Base-by-base conservation (phyloP, 2,329 filamentous ascomycete species). In the Knoxdaviesia capensis region DNA sequence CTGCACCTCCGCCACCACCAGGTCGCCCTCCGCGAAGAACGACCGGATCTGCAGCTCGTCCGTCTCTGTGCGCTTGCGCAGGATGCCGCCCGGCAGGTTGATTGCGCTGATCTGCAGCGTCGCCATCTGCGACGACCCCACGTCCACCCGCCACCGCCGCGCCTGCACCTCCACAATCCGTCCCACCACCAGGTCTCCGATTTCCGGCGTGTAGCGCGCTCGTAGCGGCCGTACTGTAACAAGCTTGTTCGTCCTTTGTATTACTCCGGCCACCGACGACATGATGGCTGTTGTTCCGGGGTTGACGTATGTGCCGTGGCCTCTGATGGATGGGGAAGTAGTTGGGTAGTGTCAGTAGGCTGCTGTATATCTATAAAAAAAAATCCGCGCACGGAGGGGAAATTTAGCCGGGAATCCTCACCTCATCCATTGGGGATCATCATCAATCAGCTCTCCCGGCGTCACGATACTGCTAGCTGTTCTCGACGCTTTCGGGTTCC, bases 381-480 rank as follows among this genome's bases (percentile, higher is more conserved):
- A 31, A n/a, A n/a, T 5, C 28, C 6, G 8, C 10, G 3, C 6
- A 8, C n/a, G 20, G 11, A 31, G 28, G 11, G 39, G 3, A 20
- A 20, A 20, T 9, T 10, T 11, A 29, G 11, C 28, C 34, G 39
- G 40, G 29, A 7, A 35, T 34, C 48, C 63, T 41, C 60, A 76
- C 72, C 76, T 76, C 88, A 96, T 96, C 85, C 85, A 96, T 66
- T 94, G 86, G n/a, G 85, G 71, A 59, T 94, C 86, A 48, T 78
- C 73, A 7, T 88, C 94, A 51, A 96, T 83, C 46, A 80, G 63
- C 56, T 92, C 82, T 53, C 88, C 90, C 1, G 88, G 88, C 1
- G 87, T 94, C 50, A 94, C 79, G 49, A 94, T 80, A 20, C 20
- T 20, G 20, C 20, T 20, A 20, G 34, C 69, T 62, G 52, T 60